Base-by-base conservation (phyloP, 202 grass and related monocot species). In the Schoenoplectus triqueter region DNA sequence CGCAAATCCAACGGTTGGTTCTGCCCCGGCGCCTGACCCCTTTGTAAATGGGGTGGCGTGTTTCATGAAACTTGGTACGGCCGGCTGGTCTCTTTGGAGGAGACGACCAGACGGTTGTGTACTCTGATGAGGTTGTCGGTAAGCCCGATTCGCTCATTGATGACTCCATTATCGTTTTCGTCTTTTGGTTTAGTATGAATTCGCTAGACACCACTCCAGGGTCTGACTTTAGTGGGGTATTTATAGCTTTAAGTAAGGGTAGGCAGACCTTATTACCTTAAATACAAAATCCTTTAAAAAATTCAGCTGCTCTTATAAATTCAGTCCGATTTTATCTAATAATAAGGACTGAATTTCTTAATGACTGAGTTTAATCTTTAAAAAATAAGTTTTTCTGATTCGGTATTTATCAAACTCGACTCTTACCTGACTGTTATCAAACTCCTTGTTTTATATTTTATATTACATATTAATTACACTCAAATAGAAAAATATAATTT, bases 41-140 rank as follows among this genome's bases (percentile, higher is more conserved):
- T 68, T 74, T 89, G 88, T 85, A 97, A 78, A 95, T 82, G 0
- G 93, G 93, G 70, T 95, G 93, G 3, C 93, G 89, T n/a, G 93
- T 96, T 75, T 96, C 94, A 6, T 73, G 87, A 80, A 97, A 97
- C 87, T 97, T 97, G 76, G 87, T 92, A 0, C 92, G 84, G 1
- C 92, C 92, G 6, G 94, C 87, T 0, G 94, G 94, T 0, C 86
- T 87, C 82, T 97, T 97, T 17, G 92, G 84, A 72, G 88, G 81
- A 1, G 88, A 50, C 10, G 71, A 67, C 49, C 54, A 21, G 2
- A 69, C 63, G 1, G 20, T 50, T 1, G 22, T 31, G 1, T 68
- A 21, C 55, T 61, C 18, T 5, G 65, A 65, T 52, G 80, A 39
- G 69, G 64, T 89, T 83, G 87, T 84, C 10, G 60, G 81, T 56